A percentile compares a stretch with the other conserved stretches of the same genome.
These are phyloP conservation scores for Thelonectria olida DNA, from an alignment of 2,329 filamentous ascomycete genomes.

Conservation along the genomic window DNA sequence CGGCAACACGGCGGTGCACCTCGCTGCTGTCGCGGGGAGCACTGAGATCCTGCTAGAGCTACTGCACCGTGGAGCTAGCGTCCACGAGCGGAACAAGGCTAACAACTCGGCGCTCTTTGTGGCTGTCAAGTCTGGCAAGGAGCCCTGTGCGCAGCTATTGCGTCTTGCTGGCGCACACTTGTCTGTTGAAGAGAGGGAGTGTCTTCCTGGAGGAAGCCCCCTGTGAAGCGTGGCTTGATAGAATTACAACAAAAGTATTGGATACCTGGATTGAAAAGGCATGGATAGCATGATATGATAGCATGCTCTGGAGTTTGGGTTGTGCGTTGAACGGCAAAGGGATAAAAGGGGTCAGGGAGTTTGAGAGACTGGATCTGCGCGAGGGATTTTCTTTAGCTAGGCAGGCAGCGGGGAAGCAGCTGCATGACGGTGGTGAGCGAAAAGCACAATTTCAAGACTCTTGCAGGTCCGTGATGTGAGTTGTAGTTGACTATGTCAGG, in stretches of 20 bases:
- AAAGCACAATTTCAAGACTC: no score
- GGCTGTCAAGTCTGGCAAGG: slow-evolving; percentile 65
- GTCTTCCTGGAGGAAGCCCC: slow-evolving; percentile 32
- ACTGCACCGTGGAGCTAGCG: slow-evolving; percentile 69
- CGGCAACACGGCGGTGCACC: slow-evolving; percentile 76
- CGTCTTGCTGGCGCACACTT: slow-evolving; percentile 68
- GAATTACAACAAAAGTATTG: no score
- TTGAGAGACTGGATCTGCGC: no score
- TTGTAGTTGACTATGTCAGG: no score
- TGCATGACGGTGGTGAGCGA: no score
- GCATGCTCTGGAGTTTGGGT: neutral
- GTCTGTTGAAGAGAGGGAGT: slow-evolving; percentile 52
- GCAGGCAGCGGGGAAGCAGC: no score
- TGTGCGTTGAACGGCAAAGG: neutral
- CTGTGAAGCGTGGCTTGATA: neutral
- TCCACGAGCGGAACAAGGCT: slow-evolving; percentile 71
- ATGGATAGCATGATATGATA: neutral
- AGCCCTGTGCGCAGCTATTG: slow-evolving; percentile 63
- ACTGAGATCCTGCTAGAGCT: slow-evolving; percentile 66
- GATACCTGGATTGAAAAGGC: neutral
- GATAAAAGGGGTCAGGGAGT: neutral
- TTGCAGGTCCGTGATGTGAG: no score
- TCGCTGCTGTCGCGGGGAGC: slow-evolving; percentile 64
- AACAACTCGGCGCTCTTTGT: slow-evolving; percentile 74
- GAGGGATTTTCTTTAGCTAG: no score